Conservation (phyloP, 2,329 filamentous ascomycete species). For the Diaporthe ilicicola region DNA sequence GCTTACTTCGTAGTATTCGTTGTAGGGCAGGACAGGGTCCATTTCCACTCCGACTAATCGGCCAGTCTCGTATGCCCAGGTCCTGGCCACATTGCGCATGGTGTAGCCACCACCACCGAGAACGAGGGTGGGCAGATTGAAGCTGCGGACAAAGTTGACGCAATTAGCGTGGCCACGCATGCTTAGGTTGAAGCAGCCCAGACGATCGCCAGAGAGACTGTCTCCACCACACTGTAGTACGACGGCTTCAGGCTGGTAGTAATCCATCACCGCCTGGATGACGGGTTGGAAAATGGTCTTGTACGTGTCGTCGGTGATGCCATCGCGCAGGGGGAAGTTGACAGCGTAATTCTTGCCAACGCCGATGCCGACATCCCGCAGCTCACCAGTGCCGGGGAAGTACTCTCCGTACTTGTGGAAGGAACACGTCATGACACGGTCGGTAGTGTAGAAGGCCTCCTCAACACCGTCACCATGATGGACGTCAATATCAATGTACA, state of each 20-base stretch:
- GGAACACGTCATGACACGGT: constrained; percentile 87
- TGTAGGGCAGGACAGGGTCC: constrained; percentile 86
- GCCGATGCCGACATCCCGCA: constrained; percentile 86
- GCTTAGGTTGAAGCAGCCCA: constrained; percentile 97
- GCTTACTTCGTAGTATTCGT: constrained; percentile 87
- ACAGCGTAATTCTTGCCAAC: constrained; percentile 88
- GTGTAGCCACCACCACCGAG: constrained; percentile 97
- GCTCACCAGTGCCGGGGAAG: constrained; percentile 90
- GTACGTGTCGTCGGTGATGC: constrained; percentile 90
- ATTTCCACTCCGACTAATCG: constrained; percentile 85
- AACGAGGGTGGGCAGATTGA: constrained; percentile 86
- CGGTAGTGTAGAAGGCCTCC: constrained; percentile 84
- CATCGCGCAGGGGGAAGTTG: constrained; percentile 91
- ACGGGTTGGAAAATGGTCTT: constrained; percentile 91
- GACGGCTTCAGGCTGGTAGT: constrained; percentile 89
- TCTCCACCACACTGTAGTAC: constrained; percentile 97
- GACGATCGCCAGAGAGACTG: constrained; percentile 89
- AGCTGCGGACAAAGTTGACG: constrained; percentile 89
- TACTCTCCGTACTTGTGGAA: constrained; percentile 98
- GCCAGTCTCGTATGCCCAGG: constrained; percentile 97
- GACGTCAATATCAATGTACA: constrained; percentile 94
- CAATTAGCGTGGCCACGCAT: constrained; percentile 96
- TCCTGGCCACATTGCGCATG: constrained; percentile 94
- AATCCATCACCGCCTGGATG: constrained; percentile 84
- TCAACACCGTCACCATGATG: constrained; percentile 89